phyloP scores from a whole-genome alignment of 805 yeast species.

The Kurtzmaniella cleridarum region DNA sequence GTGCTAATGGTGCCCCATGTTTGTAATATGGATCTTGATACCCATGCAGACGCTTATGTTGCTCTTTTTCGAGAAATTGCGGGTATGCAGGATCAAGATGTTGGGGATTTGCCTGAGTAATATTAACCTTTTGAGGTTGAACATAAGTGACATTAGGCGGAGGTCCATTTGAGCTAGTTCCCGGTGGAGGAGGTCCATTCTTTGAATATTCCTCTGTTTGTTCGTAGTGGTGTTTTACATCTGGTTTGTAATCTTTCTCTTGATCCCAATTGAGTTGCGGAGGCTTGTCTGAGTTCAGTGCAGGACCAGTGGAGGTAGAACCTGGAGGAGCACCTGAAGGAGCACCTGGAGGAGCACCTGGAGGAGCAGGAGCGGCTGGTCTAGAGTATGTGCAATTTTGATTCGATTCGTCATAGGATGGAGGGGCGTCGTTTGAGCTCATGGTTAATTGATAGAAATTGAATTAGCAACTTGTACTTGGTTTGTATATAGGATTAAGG shows the following conservation, averaged over 20 bases:
- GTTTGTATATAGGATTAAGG: too few species aligned
- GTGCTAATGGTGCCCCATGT: conserved; percentile 31
- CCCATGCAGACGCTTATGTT: conserved; percentile 21
- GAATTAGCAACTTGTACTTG: too few species aligned
- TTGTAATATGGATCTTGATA: conserved; percentile 15
- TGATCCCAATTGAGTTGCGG: conserved; percentile 1
- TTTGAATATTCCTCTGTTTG: neutral
- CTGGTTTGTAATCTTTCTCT: neutral
- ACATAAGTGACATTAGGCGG: conserved; percentile 21
- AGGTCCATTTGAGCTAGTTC: neutral
- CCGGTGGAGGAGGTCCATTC: neutral
- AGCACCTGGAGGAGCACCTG: conserved; percentile 7
- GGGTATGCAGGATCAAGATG: conserved; percentile 33
- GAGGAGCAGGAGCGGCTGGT: conserved; percentile 6
- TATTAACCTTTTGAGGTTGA: conserved; percentile 31
- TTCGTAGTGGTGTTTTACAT: neutral
- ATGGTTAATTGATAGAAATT: neutral
- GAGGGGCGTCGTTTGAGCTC: neutral
- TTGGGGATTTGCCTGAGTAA: conserved; percentile 30
- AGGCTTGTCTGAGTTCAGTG: neutral
- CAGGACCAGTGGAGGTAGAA: conserved; percentile 6
- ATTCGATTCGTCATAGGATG: conserved; percentile 1
- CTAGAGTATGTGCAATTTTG: conserved; percentile 3
- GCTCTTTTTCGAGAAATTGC: conserved; percentile 26
- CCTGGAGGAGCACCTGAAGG: conserved; percentile 9